Conservation (phyloP, 495 filamentous ascomycete genomes). For the Podospora pseudocomata region DNA sequence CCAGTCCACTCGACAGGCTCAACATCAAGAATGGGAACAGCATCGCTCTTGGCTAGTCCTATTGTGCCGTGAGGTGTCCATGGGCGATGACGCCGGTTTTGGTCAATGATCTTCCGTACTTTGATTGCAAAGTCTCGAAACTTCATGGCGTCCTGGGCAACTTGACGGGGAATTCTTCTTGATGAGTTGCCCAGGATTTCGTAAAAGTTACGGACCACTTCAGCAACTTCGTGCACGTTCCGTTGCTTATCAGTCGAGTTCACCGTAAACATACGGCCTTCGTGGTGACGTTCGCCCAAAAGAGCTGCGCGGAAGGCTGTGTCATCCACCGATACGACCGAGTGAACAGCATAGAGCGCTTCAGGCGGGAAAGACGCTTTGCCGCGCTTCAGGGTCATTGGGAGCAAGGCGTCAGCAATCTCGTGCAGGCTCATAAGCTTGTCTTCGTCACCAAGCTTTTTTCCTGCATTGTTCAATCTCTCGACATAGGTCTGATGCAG, state of each 20-base stretch:
- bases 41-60: slow-evolving; percentile 37
- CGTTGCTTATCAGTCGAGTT: slow-evolving; percentile 30
- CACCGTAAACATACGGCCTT: slow-evolving; percentile 40
- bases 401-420: slow-evolving; percentile 53
- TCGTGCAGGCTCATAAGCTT: slow-evolving; percentile 60
- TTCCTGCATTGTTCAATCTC: slow-evolving; percentile 49
- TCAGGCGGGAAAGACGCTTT: slow-evolving; percentile 49
- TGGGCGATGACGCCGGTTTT: slow-evolving; percentile 60
- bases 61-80: slow-evolving; percentile 56
- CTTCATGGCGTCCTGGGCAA: not conserved
- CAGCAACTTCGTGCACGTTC: slow-evolving; percentile 29
- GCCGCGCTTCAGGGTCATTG: slow-evolving; percentile 43
- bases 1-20: slow-evolving; percentile 37
- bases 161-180: slow-evolving; percentile 1
- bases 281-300: slow-evolving; percentile 29
- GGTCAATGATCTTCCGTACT: slow-evolving; percentile 60
- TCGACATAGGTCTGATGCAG: slow-evolving; percentile 51
- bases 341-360: slow-evolving; percentile 67
- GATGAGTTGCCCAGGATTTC: slow-evolving; percentile 13
- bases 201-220: slow-evolving; percentile 33
- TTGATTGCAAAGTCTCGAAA: slow-evolving; percentile 57
- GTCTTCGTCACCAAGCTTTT: slow-evolving; percentile 44
- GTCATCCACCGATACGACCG: slow-evolving; percentile 54
- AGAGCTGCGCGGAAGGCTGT: slow-evolving; percentile 44
- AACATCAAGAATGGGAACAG: slow-evolving; percentile 7